phyloP scores from a whole-genome alignment of 371 early-diverging fungal species.

The Cladochytrium tenue region DNA sequence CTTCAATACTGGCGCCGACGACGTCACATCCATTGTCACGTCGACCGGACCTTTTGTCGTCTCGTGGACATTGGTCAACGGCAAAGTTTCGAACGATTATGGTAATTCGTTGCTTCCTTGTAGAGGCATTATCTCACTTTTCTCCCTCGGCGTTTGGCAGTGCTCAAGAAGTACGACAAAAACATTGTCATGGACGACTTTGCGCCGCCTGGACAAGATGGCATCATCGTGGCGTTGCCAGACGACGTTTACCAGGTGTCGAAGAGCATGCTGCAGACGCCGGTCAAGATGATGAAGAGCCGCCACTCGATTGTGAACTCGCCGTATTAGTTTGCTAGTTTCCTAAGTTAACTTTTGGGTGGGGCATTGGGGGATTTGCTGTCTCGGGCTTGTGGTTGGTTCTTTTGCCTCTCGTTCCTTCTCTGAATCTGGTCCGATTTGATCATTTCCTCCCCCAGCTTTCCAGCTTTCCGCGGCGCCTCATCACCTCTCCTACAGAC shows the following conservation, averaged over 20 bases:
- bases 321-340: constrained; percentile 32
- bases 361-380: no score
- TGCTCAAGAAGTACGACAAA: constrained; percentile 78
- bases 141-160: no score
- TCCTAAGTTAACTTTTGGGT: background rate
- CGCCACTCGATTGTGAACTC: constrained; percentile 44
- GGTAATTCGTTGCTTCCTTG: no score
- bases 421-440: no score
- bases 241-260: constrained; percentile 55
- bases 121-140: no score
- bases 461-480: no score
- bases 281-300: constrained; percentile 48
- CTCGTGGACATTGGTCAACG: constrained; percentile 89
- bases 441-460: no score
- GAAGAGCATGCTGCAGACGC: constrained; percentile 40
- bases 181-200: constrained; percentile 90
- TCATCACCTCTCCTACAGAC: no score
- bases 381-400: no score
- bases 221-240: constrained; percentile 57
- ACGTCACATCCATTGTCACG: constrained; percentile 80
- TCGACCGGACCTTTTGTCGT: constrained; percentile 86
- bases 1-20: constrained; percentile 70
- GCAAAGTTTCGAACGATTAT: constrained; percentile 78
- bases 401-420: no score
- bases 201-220: constrained; percentile 41